Evolutionary conservation across 768 basidiomycete genomes (phyloP).

Genomic region (Clavaria fumosa): DNA sequence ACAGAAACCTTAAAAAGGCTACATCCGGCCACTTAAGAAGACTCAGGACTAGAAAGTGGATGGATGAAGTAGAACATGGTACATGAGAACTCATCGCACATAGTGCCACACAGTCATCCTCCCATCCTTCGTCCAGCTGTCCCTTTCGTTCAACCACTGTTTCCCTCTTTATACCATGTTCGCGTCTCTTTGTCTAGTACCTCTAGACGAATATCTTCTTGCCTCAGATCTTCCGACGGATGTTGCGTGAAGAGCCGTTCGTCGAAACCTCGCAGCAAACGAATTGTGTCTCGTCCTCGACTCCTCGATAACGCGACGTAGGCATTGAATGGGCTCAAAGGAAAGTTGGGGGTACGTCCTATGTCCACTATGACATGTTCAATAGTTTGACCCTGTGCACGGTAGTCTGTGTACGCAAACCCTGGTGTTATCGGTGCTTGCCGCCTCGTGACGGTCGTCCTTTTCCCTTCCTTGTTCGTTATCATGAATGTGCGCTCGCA

Average conservation of each 20-base stretch:
- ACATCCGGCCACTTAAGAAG: too few species aligned
- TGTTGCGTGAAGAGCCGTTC: constrained; percentile 1
- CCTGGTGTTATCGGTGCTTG: constrained; percentile 21
- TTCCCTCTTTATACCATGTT: neutral
- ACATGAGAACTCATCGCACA: too few species aligned
- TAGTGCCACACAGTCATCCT: too few species aligned
- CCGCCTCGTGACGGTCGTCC: constrained; percentile 10
- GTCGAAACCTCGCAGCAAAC: constrained; percentile 20
- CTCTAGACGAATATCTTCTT: constrained; percentile 3
- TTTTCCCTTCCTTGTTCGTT: constrained; percentile 1
- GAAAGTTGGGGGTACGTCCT: constrained; percentile 13
- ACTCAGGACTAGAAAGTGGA: too few species aligned
- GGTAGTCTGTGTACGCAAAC: constrained; percentile 29
- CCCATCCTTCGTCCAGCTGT: too few species aligned
- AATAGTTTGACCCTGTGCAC: constrained; percentile 25
- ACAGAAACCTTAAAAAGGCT: too few species aligned
- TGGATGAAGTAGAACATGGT: too few species aligned
- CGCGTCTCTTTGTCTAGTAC: neutral
- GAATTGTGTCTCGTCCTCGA: constrained; percentile 15
- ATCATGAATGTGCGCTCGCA: neutral
- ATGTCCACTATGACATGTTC: constrained; percentile 22
- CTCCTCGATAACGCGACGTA: constrained; percentile 23
- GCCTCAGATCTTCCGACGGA: neutral
- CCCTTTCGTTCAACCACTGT: too few species aligned
- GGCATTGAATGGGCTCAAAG: constrained; percentile 17